Base-by-base conservation (phyloP, 2,329 filamentous ascomycete species). In the Fusarium chuoi region DNA sequence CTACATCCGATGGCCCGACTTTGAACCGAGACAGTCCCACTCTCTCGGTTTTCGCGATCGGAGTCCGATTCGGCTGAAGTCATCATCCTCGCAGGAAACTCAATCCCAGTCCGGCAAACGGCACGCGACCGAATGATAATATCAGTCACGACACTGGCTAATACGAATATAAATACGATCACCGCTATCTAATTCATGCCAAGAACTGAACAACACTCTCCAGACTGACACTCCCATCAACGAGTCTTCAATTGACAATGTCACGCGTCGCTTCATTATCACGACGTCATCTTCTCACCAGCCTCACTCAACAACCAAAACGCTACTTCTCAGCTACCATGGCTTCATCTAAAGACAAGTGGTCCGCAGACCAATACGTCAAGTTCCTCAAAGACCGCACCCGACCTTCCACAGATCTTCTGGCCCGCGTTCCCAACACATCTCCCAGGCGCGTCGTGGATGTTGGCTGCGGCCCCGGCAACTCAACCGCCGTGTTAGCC, bases 381-480 rank as follows among this genome's bases (percentile, higher is more conserved):
- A 88, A 89, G 68, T 90, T 90, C 74, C 78, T 81, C 71, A 79
- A 82, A 57, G 85, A 90, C 59, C 85, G 89, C 65, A 90, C 87
- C 0, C 85, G 86, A 6, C 83, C 89, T 12, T 84, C 86, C 1
- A 81, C 84, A 46, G 89, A 91, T 69, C 84, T 91, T 2, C 79
- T 91, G 14, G 71, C 85, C 11, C 86, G 85, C 38, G 77, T 89
- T 6, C 81, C 82, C 1, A 80, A 86, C 3, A 72, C 81, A 20
- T 62, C 76, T 0, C 81, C 87, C n/a, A 75, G 81, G 15, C 80
- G 78, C 35, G 85, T 91, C 73, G 81, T 89, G 73, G 89, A 91
- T 67, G 82, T 91, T 3, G 89, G 89, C 73, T 91, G 89, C 78
- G 89, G 89, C 0, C 89, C 89, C 0, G 89, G 87, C 10, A 91